A percentile compares a stretch with the other conserved stretches of the same genome.
Conservation (phyloP, 306 rosid genomes). For the Hippophae rhamnoides region DNA sequence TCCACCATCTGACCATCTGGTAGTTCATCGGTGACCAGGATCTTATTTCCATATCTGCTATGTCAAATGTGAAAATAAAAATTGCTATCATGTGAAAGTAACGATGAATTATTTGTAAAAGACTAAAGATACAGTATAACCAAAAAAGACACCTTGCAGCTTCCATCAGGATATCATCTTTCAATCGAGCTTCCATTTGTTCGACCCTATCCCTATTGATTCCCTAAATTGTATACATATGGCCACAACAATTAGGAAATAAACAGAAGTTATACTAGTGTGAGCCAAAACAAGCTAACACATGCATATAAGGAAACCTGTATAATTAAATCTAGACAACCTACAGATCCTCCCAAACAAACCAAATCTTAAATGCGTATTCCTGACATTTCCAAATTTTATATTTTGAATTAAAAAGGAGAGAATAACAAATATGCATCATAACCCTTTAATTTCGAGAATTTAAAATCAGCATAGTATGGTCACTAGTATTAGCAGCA, state of each 20-base stretch:
- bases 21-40: conserved; percentile 91
- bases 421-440: too few species aligned
- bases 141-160: conserved; percentile 56
- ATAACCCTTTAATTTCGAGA: too few species aligned
- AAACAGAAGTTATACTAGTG: too few species aligned
- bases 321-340: too few species aligned
- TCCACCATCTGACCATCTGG: conserved; percentile 99
- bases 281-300: too few species aligned
- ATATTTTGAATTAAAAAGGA: too few species aligned
- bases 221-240: conserved; percentile 41
- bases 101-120: conserved; percentile 3
- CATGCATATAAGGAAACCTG: too few species aligned
- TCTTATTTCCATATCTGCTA: conserved; percentile 76
- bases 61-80: conserved; percentile 28
- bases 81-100: conserved; percentile 10
- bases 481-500: too few species aligned
- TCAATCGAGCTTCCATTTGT: conserved; percentile 87
- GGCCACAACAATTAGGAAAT: conserved; percentile 10
- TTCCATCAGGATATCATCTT: conserved; percentile 66
- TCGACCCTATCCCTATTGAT: conserved; percentile 75
- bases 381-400: too few species aligned
- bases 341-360: too few species aligned
- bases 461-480: too few species aligned
- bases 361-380: too few species aligned
- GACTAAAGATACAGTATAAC: not conserved